phyloP scores from a whole-genome alignment of 148 eudicot genomes.

The Pharnaceum exiguum region DNA sequence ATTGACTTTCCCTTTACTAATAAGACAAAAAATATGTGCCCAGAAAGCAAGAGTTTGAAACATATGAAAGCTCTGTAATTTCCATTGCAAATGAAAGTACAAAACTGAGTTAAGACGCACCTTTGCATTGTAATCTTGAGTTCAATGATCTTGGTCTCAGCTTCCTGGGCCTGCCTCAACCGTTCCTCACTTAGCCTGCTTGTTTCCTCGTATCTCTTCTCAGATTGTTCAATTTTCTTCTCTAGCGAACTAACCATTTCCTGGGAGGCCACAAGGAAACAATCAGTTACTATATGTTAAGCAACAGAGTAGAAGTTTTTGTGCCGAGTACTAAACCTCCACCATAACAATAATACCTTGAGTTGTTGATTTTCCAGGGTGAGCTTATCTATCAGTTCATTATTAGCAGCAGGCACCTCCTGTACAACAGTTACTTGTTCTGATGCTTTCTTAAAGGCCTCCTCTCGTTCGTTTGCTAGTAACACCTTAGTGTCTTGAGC shows the following conservation, averaged over 20 bases:
- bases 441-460: constrained; percentile 34
- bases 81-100: too few relatives aligned
- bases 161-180: constrained; percentile 65
- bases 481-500: constrained; percentile 49
- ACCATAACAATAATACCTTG: constrained; percentile 39
- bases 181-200: constrained; percentile 66
- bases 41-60: too few relatives aligned
- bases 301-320: background rate
- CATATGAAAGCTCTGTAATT: too few relatives aligned
- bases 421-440: constrained; percentile 34
- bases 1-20: too few relatives aligned
- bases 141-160: constrained; percentile 69
- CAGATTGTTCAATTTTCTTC: constrained; percentile 59
- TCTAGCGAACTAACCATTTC: constrained; percentile 59
- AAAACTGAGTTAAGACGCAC: constrained; percentile 23
- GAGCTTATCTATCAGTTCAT: constrained; percentile 47
- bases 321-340: background rate
- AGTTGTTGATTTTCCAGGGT: constrained; percentile 64
- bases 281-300: constrained; percentile 4
- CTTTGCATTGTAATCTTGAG: constrained; percentile 71
- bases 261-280: constrained; percentile 30
- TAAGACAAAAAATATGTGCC: too few relatives aligned
- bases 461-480: constrained; percentile 54
- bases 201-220: constrained; percentile 54
- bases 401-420: constrained; percentile 43